phyloP scores from a whole-genome alignment of 192 early-diverging fungal species.

The Backusella tuberculispora region DNA sequence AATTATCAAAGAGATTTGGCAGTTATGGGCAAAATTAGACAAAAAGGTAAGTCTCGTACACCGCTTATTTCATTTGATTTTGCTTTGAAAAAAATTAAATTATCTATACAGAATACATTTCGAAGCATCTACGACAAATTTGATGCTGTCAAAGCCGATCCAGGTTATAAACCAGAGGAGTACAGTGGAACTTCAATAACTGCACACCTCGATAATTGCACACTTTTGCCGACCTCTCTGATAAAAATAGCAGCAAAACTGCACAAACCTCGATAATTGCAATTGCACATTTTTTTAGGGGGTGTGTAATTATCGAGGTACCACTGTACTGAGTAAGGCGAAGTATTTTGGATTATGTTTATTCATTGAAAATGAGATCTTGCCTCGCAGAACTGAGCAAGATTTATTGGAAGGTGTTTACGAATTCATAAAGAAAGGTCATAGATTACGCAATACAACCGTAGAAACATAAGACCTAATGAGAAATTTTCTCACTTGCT shows the following conservation, averaged over 20 bases:
- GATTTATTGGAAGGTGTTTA: slow-evolving; percentile 14
- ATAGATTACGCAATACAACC: slow-evolving; percentile 5
- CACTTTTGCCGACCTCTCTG: no score
- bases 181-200: no score
- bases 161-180: slow-evolving; percentile 5
- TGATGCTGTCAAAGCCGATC: slow-evolving; percentile 14
- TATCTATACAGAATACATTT: not conserved
- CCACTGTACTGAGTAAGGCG: not conserved
- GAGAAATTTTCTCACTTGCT: not conserved
- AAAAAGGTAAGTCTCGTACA: not conserved
- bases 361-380: slow-evolving; percentile 1
- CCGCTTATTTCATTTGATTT: slow-evolving; percentile 1
- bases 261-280: no score
- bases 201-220: no score
- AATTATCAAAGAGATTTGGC: no score
- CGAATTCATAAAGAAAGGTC: slow-evolving; percentile 1
- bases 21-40: not conserved
- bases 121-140: slow-evolving; percentile 3
- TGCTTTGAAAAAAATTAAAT: slow-evolving; percentile 8
- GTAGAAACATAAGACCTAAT: slow-evolving; percentile 1
- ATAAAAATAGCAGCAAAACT: no score
- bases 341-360: slow-evolving; percentile 8
- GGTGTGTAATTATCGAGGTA: no score
- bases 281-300: no score
- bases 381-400: slow-evolving; percentile 2